Conservation (phyloP, 192 early-diverging fungal species). For the Coemansia sp. region DNA sequence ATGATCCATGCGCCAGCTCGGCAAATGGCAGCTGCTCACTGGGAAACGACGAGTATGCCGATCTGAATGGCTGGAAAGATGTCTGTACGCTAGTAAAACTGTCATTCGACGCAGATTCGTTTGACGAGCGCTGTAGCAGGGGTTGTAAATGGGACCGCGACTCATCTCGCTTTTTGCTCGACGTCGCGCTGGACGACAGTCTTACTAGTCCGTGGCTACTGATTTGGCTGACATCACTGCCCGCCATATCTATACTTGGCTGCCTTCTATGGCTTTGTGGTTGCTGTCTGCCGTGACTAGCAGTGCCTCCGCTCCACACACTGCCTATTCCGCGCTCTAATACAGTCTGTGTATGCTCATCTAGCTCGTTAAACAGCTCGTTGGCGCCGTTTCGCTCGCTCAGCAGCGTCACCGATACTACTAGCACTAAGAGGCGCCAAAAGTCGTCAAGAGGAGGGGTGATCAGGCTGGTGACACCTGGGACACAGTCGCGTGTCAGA, state of each 20-base stretch:
- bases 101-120: conserved; percentile 16
- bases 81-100: conserved; percentile 32
- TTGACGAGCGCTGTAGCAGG: not conserved
- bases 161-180: not conserved
- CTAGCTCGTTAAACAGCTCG: conserved; percentile 25
- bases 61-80: conserved; percentile 31
- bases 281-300: not conserved
- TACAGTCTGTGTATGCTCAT: conserved; percentile 12
- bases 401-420: conserved; percentile 43
- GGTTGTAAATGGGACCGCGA: not conserved
- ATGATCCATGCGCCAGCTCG: not conserved
- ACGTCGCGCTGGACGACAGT: conserved; percentile 6
- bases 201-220: conserved; percentile 9
- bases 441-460: conserved; percentile 44
- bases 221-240: conserved; percentile 3
- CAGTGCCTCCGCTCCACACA: conserved; percentile 28
- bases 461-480: conserved; percentile 32
- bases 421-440: conserved; percentile 44
- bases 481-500: conserved; percentile 33
- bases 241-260: conserved; percentile 6
- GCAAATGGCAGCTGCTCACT: conserved; percentile 12
- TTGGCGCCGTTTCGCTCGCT: conserved; percentile 44
- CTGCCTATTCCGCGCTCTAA: conserved; percentile 32
- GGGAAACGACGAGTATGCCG: conserved; percentile 35
- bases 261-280: not conserved